These are phyloP conservation scores for Cucurbita moschata DNA, from an alignment of 306 rosid species.

Conservation along the genomic window DNA sequence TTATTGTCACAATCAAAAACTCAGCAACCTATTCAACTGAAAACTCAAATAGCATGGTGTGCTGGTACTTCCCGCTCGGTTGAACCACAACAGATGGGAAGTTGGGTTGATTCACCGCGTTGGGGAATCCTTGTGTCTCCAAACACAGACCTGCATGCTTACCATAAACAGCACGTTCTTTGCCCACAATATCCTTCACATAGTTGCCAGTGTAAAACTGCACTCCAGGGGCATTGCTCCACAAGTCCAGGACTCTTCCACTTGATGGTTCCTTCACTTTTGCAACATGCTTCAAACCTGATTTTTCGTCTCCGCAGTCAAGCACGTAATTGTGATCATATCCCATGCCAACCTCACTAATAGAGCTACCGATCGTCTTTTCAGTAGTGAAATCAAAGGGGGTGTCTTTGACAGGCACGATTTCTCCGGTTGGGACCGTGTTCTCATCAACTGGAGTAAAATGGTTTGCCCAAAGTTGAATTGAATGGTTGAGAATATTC, in stretches of 20 bases:
- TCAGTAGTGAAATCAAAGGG: slow-evolving; percentile 67
- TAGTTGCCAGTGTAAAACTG: slow-evolving; percentile 91
- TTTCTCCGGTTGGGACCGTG: slow-evolving; percentile 64
- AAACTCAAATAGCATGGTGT: slow-evolving; percentile 79
- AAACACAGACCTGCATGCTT: slow-evolving; percentile 80
- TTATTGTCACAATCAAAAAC: neutral
- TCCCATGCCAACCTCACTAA: slow-evolving; percentile 60
- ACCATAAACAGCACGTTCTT: slow-evolving; percentile 54
- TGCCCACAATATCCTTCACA: slow-evolving; percentile 51
- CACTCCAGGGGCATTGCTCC: slow-evolving; percentile 76
- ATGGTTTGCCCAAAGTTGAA: slow-evolving; percentile 57
- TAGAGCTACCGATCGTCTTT: slow-evolving; percentile 54
- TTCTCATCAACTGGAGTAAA: slow-evolving; percentile 65
- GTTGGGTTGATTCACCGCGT: slow-evolving; percentile 20
- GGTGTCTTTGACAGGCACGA: slow-evolving; percentile 57
- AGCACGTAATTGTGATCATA: slow-evolving; percentile 87
- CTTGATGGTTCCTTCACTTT: slow-evolving; percentile 76
- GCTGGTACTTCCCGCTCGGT: slow-evolving; percentile 67
- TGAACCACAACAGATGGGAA: slow-evolving; percentile 36
- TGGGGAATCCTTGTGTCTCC: slow-evolving; percentile 94
- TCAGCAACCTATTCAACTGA: slow-evolving; percentile 34
- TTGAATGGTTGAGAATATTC: slow-evolving; percentile 53
- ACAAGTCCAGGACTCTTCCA: slow-evolving; percentile 67
- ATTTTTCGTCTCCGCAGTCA: slow-evolving; percentile 53
- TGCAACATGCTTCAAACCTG: slow-evolving; percentile 51